These are phyloP conservation scores for Fusarium irregulare DNA, from an alignment of 2,329 filamentous ascomycete species.

Conservation along the genomic window DNA sequence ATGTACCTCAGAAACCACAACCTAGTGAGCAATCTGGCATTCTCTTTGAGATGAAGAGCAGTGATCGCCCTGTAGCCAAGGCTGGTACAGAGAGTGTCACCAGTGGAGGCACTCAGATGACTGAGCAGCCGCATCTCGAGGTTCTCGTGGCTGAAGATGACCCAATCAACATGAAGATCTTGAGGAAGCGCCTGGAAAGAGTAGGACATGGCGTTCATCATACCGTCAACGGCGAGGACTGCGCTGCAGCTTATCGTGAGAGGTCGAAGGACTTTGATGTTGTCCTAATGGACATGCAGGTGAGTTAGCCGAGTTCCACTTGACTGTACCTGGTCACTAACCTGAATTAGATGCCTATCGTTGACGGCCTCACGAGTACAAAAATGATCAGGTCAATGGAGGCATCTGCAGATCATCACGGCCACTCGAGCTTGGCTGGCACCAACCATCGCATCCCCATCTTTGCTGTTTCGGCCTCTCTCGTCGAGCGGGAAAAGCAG, in stretches of 20 bases:
- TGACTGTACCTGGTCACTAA: background rate
- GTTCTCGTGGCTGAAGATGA: conserved; percentile 90
- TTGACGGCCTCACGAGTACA: conserved; percentile 83
- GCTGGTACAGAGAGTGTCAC: conserved; percentile 41
- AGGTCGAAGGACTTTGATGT: conserved; percentile 75
- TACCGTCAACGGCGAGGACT: conserved; percentile 87
- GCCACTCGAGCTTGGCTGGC: conserved; percentile 68
- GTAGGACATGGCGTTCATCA: conserved; percentile 76
- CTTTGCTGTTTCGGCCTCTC: conserved; percentile 86
- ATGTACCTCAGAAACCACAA: conserved; percentile 49
- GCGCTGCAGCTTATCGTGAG: conserved; percentile 76
- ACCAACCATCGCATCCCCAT: conserved; percentile 78
- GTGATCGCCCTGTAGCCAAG: conserved; percentile 13
- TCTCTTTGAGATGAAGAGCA: conserved; percentile 54
- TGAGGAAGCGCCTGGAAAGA: conserved; percentile 83
- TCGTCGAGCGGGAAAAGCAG: conserved; percentile 75
- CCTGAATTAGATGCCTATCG: conserved; percentile 83
- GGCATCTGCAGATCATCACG: conserved; percentile 58
- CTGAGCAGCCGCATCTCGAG: conserved; percentile 55
- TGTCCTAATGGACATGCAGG: conserved; percentile 93
- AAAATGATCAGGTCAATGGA: conserved; percentile 85
- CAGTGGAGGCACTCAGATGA: conserved; percentile 35
- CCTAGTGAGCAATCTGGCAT: conserved; percentile 50
- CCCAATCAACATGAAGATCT: conserved; percentile 84
- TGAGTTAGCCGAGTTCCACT: conserved; percentile 54